Conservation (phyloP, 75 land plant species). For the Pinus tabuliformis region DNA sequence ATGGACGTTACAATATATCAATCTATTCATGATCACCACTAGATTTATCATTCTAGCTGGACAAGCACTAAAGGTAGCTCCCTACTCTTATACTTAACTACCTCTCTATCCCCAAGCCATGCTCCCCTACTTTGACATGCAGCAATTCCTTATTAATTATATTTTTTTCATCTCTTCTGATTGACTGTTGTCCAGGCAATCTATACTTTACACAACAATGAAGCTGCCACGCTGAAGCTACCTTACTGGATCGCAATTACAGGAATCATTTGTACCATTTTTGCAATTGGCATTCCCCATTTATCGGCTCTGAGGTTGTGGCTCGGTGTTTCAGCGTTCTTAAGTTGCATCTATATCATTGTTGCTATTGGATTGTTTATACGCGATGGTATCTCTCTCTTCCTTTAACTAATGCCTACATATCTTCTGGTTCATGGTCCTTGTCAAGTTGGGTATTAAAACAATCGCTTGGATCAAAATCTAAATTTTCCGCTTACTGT, state of each 20-base stretch:
- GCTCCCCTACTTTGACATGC: too few relatives aligned
- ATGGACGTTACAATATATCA: constrained; percentile 57
- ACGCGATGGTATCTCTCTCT: not conserved
- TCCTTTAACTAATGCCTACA: not conserved
- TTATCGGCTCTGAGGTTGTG: not conserved
- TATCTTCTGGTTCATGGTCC: not conserved
- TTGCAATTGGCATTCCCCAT: not conserved
- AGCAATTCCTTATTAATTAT: too few relatives aligned
- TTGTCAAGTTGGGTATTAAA: not conserved
- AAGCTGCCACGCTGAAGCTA: not conserved
- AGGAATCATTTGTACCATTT: not conserved
- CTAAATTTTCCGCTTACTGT: not conserved
- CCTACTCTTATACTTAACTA: too few relatives aligned
- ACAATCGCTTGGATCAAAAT: not conserved
- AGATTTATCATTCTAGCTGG: constrained; percentile 26
- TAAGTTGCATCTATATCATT: not conserved
- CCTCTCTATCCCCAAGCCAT: too few relatives aligned
- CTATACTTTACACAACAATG: not conserved
- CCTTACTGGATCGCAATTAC: not conserved
- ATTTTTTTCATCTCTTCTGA: too few relatives aligned
- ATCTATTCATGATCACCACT: constrained; percentile 62
- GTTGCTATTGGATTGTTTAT: not conserved
- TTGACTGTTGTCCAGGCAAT: not conserved
- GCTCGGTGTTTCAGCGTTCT: not conserved
- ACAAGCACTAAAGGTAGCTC: too few relatives aligned